A percentile compares a stretch with the other conserved stretches of the same genome.
These are phyloP conservation scores for Tricholoma matsutake DNA, from an alignment of 768 basidiomycete species.

Conservation along the genomic window DNA sequence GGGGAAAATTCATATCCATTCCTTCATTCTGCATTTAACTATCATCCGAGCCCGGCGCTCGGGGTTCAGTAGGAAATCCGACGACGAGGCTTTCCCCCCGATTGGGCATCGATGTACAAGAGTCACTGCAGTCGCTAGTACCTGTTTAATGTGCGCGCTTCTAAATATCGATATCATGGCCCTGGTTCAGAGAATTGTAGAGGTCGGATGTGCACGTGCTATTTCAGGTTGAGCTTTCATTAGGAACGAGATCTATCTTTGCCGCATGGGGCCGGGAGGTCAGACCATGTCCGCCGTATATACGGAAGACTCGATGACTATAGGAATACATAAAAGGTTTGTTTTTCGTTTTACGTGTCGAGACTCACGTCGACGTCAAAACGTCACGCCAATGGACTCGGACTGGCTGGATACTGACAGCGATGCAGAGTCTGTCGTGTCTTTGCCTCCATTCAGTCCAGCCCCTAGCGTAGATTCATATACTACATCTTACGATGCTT, in stretches of 20 bases:
- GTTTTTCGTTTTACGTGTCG: neutral
- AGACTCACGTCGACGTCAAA: neutral
- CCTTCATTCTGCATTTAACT: too few relatives aligned
- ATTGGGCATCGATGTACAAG: too few relatives aligned
- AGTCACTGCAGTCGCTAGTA: too few relatives aligned
- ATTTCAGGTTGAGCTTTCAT: neutral
- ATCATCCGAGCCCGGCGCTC: too few relatives aligned
- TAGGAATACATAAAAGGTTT: neutral
- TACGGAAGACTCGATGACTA: neutral
- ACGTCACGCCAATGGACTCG: neutral
- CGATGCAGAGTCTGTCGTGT: constrained; percentile 42
- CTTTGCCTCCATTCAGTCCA: constrained; percentile 36
- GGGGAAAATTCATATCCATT: too few relatives aligned
- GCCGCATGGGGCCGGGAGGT: constrained; percentile 3
- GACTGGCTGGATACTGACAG: constrained; percentile 23
- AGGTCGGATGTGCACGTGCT: neutral
- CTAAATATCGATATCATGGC: too few relatives aligned
- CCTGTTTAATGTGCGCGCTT: too few relatives aligned
- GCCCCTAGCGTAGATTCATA: constrained; percentile 41
- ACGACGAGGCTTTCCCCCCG: too few relatives aligned
- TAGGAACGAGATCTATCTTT: constrained; percentile 5
- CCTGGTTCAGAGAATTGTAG: too few relatives aligned
- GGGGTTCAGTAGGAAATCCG: too few relatives aligned
- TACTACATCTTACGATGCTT: constrained; percentile 60
- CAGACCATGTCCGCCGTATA: constrained; percentile 5